A percentile compares a stretch with the other conserved stretches of the same genome.
These are phyloP conservation scores for Lipomyces sp. DNA, from an alignment of 805 yeast species.

Conservation along the genomic window DNA sequence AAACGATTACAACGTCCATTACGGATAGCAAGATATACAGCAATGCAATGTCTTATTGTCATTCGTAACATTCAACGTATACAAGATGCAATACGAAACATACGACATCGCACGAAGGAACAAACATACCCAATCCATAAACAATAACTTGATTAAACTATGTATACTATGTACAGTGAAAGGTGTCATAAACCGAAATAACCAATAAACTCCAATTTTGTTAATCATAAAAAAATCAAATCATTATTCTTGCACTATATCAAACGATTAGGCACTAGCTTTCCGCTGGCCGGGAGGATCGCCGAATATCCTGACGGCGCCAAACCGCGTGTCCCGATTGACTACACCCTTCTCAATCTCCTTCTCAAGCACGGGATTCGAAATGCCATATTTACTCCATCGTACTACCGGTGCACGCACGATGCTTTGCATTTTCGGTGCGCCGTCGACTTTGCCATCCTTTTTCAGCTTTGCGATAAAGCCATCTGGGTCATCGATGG, in stretches of 20 bases:
- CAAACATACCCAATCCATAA: not conserved
- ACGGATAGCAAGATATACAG: not conserved
- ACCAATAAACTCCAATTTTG: not conserved
- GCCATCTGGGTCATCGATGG: constrained; percentile 41
- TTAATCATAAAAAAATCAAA: not conserved
- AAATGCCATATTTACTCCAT: constrained; percentile 45
- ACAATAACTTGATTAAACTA: not conserved
- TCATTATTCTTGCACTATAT: not conserved
- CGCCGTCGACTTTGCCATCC: constrained; percentile 31
- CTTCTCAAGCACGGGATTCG: constrained; percentile 40
- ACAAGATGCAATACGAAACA: not conserved
- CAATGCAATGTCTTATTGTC: not conserved
- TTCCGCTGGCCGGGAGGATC: constrained; percentile 29
- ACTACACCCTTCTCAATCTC: constrained; percentile 40
- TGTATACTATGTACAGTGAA: constrained; percentile 1
- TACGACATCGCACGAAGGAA: constrained; percentile 7
- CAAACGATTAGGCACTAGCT: constrained; percentile 16
- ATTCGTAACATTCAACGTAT: not conserved
- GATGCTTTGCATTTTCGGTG: constrained; percentile 42
- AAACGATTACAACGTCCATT: not conserved
- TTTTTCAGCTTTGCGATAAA: constrained; percentile 36
- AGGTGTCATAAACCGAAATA: not conserved
- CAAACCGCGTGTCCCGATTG: constrained; percentile 38
- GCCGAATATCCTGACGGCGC: constrained; percentile 35
- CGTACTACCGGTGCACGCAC: constrained; percentile 43